Percentiles rank a stretch among this genome's conserved stretches.
phyloP scores from a whole-genome alignment of 345 rosid species.

The Erucastrum elatum region DNA sequence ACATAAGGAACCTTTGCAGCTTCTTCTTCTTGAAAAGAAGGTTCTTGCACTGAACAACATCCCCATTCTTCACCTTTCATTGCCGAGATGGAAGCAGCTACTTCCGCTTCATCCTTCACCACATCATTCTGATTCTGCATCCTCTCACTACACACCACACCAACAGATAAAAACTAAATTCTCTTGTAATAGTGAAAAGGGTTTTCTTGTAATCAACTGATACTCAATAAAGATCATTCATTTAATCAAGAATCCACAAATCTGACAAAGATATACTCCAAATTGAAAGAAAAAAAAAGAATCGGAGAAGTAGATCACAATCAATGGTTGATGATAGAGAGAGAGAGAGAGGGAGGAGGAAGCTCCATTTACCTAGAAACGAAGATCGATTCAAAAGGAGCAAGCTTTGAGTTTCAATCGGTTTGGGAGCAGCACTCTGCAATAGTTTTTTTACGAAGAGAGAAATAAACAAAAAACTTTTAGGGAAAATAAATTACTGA shows the following conservation, averaged over 20 bases:
- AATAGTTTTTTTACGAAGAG: neutral
- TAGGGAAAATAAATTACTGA: neutral
- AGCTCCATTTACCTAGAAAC: slow-evolving; percentile 16
- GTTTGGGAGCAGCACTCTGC: neutral
- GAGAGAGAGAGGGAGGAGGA: neutral
- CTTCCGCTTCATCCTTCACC: slow-evolving; percentile 45
- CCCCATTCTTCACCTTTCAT: slow-evolving; percentile 50
- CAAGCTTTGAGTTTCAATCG: slow-evolving; percentile 11
- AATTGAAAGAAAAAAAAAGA: no score
- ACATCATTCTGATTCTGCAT: slow-evolving; percentile 55
- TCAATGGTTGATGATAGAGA: slow-evolving; percentile 1
- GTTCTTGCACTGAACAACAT: slow-evolving; percentile 51
- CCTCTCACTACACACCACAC: slow-evolving; percentile 22
- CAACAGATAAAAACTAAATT: neutral
- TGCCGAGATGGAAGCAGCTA: slow-evolving; percentile 38
- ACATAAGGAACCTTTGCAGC: slow-evolving; percentile 70
- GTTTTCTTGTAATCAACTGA: slow-evolving; percentile 5
- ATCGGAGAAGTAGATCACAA: neutral
- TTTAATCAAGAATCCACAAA: slow-evolving; percentile 8
- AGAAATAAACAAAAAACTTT: neutral
- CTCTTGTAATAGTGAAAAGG: neutral
- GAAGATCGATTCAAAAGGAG: slow-evolving; percentile 13
- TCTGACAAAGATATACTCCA: neutral
- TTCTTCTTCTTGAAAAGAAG: slow-evolving; percentile 55
- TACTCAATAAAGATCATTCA: neutral